phyloP scores from a whole-genome alignment of 495 filamentous ascomycete genomes.

The Annulohypoxylon moriforme region DNA sequence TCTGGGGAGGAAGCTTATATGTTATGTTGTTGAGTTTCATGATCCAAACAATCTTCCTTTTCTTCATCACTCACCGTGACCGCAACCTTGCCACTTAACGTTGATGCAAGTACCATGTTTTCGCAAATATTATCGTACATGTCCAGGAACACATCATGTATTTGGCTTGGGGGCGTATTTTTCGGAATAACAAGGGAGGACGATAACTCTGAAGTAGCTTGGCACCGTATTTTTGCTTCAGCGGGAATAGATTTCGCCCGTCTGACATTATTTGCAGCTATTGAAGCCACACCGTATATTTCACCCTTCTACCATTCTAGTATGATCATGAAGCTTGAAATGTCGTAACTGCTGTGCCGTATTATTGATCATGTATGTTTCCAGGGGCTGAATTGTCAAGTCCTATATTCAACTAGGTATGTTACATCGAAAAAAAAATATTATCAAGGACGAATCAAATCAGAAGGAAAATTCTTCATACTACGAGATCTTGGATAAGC shows the following conservation, averaged over 20 bases:
- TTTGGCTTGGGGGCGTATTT: neutral
- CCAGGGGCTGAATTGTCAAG: neutral
- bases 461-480: neutral
- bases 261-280: neutral
- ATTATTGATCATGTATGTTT: neutral
- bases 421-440: slow-evolving; percentile 1
- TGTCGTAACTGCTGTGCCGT: too few species aligned
- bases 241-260: neutral
- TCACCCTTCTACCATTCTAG: too few species aligned
- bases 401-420: neutral
- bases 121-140: neutral
- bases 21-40: neutral
- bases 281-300: neutral
- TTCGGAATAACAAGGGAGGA: neutral
- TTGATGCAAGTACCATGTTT: neutral
- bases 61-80: neutral
- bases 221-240: neutral
- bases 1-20: neutral
- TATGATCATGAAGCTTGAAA: neutral
- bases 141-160: neutral
- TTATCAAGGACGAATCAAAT: neutral
- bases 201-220: neutral
- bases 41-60: neutral
- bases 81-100: neutral
- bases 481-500: neutral